A percentile compares a stretch with the other conserved stretches of the same genome.
These are phyloP conservation scores for Ophiocytium majus DNA, from an alignment of 352 stramenopile species.

Conservation along the genomic window DNA sequence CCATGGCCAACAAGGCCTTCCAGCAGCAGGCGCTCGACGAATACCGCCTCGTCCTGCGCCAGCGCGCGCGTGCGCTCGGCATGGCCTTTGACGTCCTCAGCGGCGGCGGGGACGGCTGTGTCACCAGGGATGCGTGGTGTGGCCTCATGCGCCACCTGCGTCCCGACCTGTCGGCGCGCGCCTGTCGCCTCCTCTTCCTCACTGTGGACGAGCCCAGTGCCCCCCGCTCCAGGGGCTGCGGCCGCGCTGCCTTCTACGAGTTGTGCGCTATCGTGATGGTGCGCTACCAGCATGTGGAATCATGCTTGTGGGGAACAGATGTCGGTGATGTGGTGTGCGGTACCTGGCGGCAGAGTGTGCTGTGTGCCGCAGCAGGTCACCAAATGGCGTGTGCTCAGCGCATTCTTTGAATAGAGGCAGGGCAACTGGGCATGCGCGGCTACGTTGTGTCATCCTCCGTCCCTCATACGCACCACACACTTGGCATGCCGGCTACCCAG, in stretches of 20 bases:
- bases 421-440: too few species aligned
- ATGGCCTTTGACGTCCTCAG: background rate
- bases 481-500: too few species aligned
- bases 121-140: background rate
- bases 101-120: background rate
- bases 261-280: background rate
- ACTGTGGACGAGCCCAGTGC: background rate
- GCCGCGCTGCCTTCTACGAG: background rate
- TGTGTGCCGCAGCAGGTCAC: too few species aligned
- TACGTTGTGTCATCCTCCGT: too few species aligned
- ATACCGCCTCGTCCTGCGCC: background rate
- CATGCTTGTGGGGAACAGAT: too few species aligned
- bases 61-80: background rate
- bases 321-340: too few species aligned
- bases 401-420: too few species aligned
- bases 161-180: background rate
- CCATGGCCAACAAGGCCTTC: slow-evolving; percentile 44
- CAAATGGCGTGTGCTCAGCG: too few species aligned
- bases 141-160: background rate
- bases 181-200: background rate
- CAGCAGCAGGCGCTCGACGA: slow-evolving; percentile 33
- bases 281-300: too few species aligned
- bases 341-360: too few species aligned
- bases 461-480: too few species aligned
- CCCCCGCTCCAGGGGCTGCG: background rate